Base-by-base conservation (phyloP, 768 basidiomycete species). In the Russula dissimulans region DNA sequence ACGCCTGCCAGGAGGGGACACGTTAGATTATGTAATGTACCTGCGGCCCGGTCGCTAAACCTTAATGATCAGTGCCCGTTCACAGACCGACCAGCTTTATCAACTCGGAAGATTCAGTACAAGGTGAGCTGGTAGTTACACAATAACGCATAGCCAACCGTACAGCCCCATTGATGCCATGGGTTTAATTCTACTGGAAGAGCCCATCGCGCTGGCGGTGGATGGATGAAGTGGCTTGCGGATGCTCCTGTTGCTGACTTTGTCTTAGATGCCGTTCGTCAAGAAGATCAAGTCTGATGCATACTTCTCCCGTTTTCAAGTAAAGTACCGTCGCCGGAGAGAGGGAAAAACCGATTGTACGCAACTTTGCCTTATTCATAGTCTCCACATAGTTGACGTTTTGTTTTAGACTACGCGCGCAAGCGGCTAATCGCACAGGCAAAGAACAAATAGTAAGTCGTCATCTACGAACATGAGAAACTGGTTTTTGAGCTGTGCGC, bases 311-410 rank as follows among this genome's bases (percentile, higher is more conserved):
- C 86, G 95, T 65, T 97, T 88, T 82, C 93, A 97, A 80, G 95
- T 98, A 70, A 98, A 98, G 80, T 97, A 97, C 77, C 90, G 95
- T 72, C 81, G 97, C 71, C 81, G 97, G 67, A 86, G 94, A 73
- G 97, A 99, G 79, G 97, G 97, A 62, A 98, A 95, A 81, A 99
- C 97, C 63, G 97, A 99, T 73, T 99, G 91, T 91, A 61, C 44
- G 71, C 61, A 26, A 5, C 10, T n/a, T 56, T 41, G 55, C 36
- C 26, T 10, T 66, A 34, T 38, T 8, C 34, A 34, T 39, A 8
- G 49, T 29, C 4, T 5, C n/a, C 29, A 3, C 39, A 12, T 26
- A 44, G 14, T 46, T 26, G 12, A 53, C n/a, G 31, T 47, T 48
- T 57, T 45, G 47, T 44, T 12, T 15, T 59, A 93, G 91, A 98